These are phyloP conservation scores for Xylariaceae sp. DNA, from an alignment of 2,329 filamentous ascomycete species.

Conservation along the genomic window DNA sequence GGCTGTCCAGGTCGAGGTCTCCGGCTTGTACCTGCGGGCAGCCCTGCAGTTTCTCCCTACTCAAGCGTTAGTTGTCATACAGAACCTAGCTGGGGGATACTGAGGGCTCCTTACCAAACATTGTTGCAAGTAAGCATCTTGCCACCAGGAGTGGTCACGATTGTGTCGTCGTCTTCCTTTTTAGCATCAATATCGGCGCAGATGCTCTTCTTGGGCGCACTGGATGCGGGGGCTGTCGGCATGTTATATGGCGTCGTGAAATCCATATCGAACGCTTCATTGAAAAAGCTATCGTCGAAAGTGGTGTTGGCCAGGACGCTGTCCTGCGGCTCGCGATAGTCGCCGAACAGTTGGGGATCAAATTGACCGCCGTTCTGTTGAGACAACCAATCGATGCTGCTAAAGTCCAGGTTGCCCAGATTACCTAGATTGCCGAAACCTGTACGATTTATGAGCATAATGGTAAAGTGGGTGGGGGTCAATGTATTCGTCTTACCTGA, in stretches of 20 bases:
- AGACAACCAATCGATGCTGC: constrained; percentile 64
- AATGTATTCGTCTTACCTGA: constrained; percentile 46
- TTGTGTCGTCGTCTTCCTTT: constrained; percentile 63
- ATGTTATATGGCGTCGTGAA: constrained; percentile 77
- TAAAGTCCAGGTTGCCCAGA: constrained; percentile 38
- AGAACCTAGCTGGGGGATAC: constrained; percentile 9
- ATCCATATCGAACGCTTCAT: constrained; percentile 75
- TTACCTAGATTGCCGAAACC: constrained; percentile 31
- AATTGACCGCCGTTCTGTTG: constrained; percentile 81
- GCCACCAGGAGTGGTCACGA: constrained; percentile 46
- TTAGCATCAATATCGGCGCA: constrained; percentile 71
- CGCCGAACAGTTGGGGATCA: constrained; percentile 83
- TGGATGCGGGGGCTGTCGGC: constrained; percentile 32
- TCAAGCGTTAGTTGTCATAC: constrained; percentile 30
- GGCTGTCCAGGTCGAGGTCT: constrained; percentile 85
- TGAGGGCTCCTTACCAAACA: constrained; percentile 66
- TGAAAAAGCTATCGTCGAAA: constrained; percentile 63
- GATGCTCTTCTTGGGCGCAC: constrained; percentile 50
- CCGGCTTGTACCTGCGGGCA: constrained; percentile 84
- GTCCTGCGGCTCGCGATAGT: constrained; percentile 85
- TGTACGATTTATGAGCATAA: constrained; percentile 13
- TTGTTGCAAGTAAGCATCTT: constrained; percentile 78
- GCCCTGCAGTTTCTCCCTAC: constrained; percentile 81
- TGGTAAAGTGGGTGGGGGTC: no score
- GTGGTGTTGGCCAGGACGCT: constrained; percentile 62